These are phyloP conservation scores for Chlorella vulgaris DNA, from an alignment of 139 green algal genomes.

Conservation along the genomic window DNA sequence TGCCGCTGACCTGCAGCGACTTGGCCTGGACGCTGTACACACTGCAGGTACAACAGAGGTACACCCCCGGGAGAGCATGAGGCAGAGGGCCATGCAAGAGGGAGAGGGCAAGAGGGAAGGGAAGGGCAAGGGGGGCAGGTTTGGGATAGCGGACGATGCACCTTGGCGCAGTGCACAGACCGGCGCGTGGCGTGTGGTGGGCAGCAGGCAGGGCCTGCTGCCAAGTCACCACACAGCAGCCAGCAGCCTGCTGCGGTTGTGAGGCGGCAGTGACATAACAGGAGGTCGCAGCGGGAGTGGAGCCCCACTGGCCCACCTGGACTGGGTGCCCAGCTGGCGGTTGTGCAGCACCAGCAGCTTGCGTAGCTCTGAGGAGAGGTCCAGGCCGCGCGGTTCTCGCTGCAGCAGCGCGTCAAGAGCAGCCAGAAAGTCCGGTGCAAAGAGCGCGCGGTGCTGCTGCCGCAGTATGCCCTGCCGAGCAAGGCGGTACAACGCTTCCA, in stretches of 20 bases:
- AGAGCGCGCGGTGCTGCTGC: background rate
- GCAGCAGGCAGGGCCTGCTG: too few species aligned
- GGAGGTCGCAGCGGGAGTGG: too few species aligned
- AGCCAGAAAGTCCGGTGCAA: background rate
- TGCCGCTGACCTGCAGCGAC: background rate
- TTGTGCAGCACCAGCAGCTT: constrained; percentile 23
- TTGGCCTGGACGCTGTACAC: constrained; percentile 24
- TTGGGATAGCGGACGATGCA: too few species aligned
- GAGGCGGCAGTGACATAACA: too few species aligned
- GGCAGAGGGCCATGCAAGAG: background rate
- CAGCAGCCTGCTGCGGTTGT: background rate
- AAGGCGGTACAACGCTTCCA: constrained; percentile 30
- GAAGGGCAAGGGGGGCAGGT: too few species aligned
- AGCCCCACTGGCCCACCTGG: constrained; percentile 22
- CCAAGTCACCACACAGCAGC: too few species aligned
- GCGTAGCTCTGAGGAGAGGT: constrained; percentile 24
- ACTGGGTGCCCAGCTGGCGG: background rate
- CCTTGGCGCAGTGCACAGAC: too few species aligned
- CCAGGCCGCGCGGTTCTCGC: background rate
- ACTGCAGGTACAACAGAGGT: background rate
- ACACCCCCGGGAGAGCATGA: background rate
- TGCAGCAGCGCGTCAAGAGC: background rate
- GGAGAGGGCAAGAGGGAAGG: background rate
- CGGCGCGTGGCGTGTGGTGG: too few species aligned
- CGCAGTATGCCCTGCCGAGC: background rate